A percentile compares a stretch with the other conserved stretches of the same genome.
phyloP scores from a whole-genome alignment of 768 basidiomycete genomes.

The Tubosaeta brunneosetosa region DNA sequence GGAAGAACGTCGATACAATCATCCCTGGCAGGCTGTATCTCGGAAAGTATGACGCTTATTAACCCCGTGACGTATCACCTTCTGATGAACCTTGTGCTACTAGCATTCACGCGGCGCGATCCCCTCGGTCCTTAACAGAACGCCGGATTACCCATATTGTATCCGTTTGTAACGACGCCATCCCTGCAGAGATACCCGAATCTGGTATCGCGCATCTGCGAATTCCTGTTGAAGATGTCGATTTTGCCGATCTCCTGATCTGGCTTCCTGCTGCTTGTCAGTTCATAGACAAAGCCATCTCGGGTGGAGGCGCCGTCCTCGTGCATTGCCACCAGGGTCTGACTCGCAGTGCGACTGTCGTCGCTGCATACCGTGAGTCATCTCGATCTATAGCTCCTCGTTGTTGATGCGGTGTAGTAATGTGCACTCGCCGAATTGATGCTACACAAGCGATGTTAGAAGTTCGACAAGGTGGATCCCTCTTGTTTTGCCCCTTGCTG shows the following conservation, averaged over 20 bases:
- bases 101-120: conserved; percentile 67
- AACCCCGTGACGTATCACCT: conserved; percentile 19
- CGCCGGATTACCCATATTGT: conserved; percentile 76
- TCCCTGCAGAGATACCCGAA: conserved; percentile 65
- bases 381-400: background rate
- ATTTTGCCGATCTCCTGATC: conserved; percentile 65
- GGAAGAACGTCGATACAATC: conserved; percentile 66
- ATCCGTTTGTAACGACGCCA: conserved; percentile 69
- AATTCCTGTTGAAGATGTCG: conserved; percentile 65
- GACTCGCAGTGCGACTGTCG: conserved; percentile 63
- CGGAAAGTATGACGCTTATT: conserved; percentile 57
- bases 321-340: conserved; percentile 67
- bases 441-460: conserved; percentile 55
- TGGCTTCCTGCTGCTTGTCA: conserved; percentile 60
- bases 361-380: conserved; percentile 70
- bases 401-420: conserved; percentile 43
- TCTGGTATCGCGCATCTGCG: conserved; percentile 68
- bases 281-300: conserved; percentile 61
- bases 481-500: conserved; percentile 1
- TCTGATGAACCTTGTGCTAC: conserved; percentile 42
- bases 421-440: conserved; percentile 56
- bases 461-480: conserved; percentile 51
- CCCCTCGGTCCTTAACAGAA: conserved; percentile 66
- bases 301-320: conserved; percentile 54
- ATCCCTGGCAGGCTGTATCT: conserved; percentile 63